Percentiles rank a stretch among this genome's conserved stretches.
Conservation (phyloP, 192 early-diverging fungal species). For the Podila epigama region DNA sequence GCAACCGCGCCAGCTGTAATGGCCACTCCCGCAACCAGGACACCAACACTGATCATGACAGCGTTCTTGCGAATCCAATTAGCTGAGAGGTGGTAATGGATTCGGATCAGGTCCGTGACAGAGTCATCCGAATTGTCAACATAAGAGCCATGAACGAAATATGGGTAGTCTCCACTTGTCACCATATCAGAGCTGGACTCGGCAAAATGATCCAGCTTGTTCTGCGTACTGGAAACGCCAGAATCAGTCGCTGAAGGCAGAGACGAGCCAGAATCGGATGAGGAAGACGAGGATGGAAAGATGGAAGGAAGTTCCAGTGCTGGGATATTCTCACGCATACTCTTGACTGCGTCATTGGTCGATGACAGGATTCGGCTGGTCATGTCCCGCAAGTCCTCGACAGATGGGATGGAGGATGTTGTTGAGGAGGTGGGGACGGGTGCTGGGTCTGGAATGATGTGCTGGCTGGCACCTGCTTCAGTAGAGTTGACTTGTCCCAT, state of each 20-base stretch:
- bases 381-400: slow-evolving; percentile 35
- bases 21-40: not conserved
- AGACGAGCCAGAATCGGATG: not conserved
- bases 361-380: slow-evolving; percentile 28
- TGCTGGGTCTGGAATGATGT: not conserved
- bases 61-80: slow-evolving; percentile 32
- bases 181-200: not conserved
- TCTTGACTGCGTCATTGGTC: slow-evolving; percentile 13
- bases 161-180: not conserved
- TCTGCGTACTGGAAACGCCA: not conserved
- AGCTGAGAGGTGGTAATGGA: slow-evolving; percentile 20
- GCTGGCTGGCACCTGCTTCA: slow-evolving; percentile 2
- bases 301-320: slow-evolving; percentile 8
- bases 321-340: slow-evolving; percentile 38
- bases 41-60: not conserved
- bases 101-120: slow-evolving; percentile 18
- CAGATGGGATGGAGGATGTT: slow-evolving; percentile 14
- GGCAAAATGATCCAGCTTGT: not conserved
- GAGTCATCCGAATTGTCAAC: slow-evolving; percentile 1
- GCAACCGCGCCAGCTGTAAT: slow-evolving; percentile 20
- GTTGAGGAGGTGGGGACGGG: not conserved
- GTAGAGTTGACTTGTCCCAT: slow-evolving; percentile 45
- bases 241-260: not conserved
- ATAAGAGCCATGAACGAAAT: slow-evolving; percentile 11
- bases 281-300: slow-evolving; percentile 4